A percentile compares a stretch with the other conserved stretches of the same genome.
Conservation (phyloP, 306 rosid genomes). For the Prunus mume region DNA sequence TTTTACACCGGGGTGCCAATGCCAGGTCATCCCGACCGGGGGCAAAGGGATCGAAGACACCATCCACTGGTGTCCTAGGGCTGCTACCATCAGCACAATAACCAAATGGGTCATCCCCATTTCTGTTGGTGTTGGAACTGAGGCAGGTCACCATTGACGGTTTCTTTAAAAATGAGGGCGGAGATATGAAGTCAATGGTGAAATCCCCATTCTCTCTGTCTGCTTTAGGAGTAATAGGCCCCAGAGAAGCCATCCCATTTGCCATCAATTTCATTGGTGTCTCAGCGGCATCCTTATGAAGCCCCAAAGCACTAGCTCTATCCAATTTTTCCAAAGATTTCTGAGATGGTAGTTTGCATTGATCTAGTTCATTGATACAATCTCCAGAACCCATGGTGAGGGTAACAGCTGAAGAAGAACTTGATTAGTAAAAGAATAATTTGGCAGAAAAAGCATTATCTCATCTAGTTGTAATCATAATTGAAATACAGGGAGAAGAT, state of each 20-base stretch:
- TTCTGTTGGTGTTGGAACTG: constrained; percentile 21
- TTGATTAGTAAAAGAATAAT: neutral
- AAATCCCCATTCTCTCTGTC: constrained; percentile 61
- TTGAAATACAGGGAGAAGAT: neutral
- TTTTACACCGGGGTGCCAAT: constrained; percentile 47
- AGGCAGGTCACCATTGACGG: constrained; percentile 16
- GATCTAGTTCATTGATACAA: constrained; percentile 18
- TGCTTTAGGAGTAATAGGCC: constrained; percentile 61
- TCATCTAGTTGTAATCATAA: no score
- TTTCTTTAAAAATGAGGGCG: constrained; percentile 43
- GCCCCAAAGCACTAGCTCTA: constrained; percentile 13
- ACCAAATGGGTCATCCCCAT: constrained; percentile 7
- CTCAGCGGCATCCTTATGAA: constrained; percentile 23
- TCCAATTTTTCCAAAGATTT: constrained; percentile 15
- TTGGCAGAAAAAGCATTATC: neutral
- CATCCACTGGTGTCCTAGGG: constrained; percentile 67
- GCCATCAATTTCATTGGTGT: neutral
- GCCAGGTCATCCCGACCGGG: constrained; percentile 53
- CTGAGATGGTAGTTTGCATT: constrained; percentile 11
- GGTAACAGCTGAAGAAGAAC: constrained; percentile 8
- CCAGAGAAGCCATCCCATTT: constrained; percentile 26
- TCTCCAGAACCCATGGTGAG: constrained; percentile 44
- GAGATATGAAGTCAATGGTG: constrained; percentile 34
- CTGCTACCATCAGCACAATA: constrained; percentile 21
- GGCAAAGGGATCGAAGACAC: constrained; percentile 73